A percentile compares a stretch with the other conserved stretches of the same genome.
phyloP scores from a whole-genome alignment of 164 flowering plant species.

The Macadamia tetraphylla region DNA sequence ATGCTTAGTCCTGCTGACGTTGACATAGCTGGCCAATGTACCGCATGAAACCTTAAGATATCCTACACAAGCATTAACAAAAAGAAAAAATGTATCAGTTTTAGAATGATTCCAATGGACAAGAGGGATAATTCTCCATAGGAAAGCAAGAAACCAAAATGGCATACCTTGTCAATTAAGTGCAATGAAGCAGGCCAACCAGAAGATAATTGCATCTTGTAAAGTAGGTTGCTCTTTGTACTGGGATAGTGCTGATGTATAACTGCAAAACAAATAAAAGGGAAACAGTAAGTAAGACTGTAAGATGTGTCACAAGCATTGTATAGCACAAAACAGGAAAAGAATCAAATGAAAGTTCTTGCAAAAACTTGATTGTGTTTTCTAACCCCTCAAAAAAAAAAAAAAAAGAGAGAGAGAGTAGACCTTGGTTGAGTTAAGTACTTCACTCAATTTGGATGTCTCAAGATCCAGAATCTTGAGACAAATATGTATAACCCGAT shows the following conservation, averaged over 20 bases:
- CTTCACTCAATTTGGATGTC: too few species aligned
- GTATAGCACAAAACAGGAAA: background rate
- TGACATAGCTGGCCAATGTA: conserved; percentile 98
- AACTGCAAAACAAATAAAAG: conserved; percentile 37
- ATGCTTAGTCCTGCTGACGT: conserved; percentile 86
- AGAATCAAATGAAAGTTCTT: too few species aligned
- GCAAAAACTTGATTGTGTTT: too few species aligned
- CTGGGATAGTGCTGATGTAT: conserved; percentile 71
- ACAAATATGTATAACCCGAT: background rate
- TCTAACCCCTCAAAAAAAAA: too few species aligned
- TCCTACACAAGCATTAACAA: conserved; percentile 49
- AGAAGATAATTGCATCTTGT: conserved; percentile 53
- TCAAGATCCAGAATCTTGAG: too few species aligned
- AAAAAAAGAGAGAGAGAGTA: too few species aligned
- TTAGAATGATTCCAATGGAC: background rate
- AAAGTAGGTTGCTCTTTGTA: conserved; percentile 47
- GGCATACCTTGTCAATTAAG: conserved; percentile 87
- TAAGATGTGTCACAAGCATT: background rate
- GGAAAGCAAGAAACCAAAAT: background rate
- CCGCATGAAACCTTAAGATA: conserved; percentile 94
- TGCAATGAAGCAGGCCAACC: conserved; percentile 98
- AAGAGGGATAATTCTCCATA: background rate
- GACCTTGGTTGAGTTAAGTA: too few species aligned
- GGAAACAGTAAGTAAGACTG: background rate
- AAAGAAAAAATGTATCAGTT: background rate